Evolutionary conservation across 1,139 yeast species (phyloP).

Genomic region (Hemisphaericaspora xylanilytica): DNA sequence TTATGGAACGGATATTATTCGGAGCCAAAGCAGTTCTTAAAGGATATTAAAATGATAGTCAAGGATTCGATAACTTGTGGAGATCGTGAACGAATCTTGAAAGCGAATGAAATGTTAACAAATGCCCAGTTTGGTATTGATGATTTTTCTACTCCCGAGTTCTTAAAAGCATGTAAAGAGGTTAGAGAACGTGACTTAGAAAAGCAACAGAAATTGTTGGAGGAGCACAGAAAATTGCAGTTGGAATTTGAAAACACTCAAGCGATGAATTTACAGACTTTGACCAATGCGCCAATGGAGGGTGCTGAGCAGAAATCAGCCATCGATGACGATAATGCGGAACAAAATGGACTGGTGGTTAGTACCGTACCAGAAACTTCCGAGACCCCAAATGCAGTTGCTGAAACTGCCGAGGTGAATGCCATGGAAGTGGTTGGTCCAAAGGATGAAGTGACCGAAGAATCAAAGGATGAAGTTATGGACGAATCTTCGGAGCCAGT

Average conservation of each 20-base stretch:
- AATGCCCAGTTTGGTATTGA: conserved; percentile 95
- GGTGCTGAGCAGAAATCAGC: neutral
- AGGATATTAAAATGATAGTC: conserved; percentile 81
- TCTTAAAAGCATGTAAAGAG: conserved; percentile 72
- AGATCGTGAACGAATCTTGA: conserved; percentile 81
- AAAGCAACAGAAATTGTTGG: conserved; percentile 48
- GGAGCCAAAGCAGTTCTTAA: conserved; percentile 86
- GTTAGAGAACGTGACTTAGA: conserved; percentile 66
- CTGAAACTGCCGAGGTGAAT: too few relatives aligned
- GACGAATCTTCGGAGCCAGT: too few relatives aligned
- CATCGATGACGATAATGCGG: neutral
- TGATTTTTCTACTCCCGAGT: conserved; percentile 75
- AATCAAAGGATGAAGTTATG: too few relatives aligned
- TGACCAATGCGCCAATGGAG: conserved; percentile 2
- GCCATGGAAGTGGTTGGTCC: too few relatives aligned
- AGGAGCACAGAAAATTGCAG: conserved; percentile 33
- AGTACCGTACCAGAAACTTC: neutral
- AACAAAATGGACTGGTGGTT: neutral
- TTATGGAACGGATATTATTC: conserved; percentile 95
- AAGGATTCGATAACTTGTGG: conserved; percentile 71
- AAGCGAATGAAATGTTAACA: conserved; percentile 94
- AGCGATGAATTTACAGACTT: conserved; percentile 8
- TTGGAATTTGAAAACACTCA: conserved; percentile 26
- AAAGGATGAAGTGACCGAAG: too few relatives aligned
- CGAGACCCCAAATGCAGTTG: too few relatives aligned